Evolutionary conservation across 768 basidiomycete genomes (phyloP), one percentile per base, ranked within the genome.

Genomic region (Macrolepiota fuliginosa): DNA sequence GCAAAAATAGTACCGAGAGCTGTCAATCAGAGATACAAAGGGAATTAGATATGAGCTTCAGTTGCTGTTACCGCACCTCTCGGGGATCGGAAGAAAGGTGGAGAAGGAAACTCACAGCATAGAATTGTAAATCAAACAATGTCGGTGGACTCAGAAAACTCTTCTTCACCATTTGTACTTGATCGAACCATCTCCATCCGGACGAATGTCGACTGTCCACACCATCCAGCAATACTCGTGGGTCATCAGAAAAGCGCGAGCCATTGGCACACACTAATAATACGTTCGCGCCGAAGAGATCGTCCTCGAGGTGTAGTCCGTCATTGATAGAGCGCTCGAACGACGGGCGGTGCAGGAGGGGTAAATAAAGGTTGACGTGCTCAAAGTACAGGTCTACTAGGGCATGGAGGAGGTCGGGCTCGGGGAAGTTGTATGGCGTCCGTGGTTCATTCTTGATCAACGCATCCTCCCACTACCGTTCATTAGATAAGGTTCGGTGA

Each of bases 91-190:
- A 22, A 22, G 45, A 52, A 35, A 42, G 22, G 7, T 19, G 17
- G 40, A 56, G n/a, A n/a, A n/a, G n/a, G 19, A 67, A 22, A 76
- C 82, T 75, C 65, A 81, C 82, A 45, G 77, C 77, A 68, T 87
- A 86, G 39, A 81, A 79, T 69, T 96, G 94, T 53, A 96, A 71
- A 64, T 94, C 93, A 69, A 84, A 88, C 62, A 95, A 69, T 5
- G 80, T 74, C 1, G 91, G 89, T 5, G 88, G 84, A 0, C 78
- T 74, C 12, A 92, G 74, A n/a, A 92, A 73, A 0, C 81, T 83
- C 66, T 82, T 84, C 57, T 84, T 83, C 37, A 88, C 80, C 68
- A 83, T 78, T 61, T 90, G 84, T 1, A 88, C 85, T 66, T 90
- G 87, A n/a, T 83, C 76, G 64, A 86, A 87, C 77, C 82, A 90